Conservation (phyloP, 306 rosid genomes). For the Acacia acuminata region DNA sequence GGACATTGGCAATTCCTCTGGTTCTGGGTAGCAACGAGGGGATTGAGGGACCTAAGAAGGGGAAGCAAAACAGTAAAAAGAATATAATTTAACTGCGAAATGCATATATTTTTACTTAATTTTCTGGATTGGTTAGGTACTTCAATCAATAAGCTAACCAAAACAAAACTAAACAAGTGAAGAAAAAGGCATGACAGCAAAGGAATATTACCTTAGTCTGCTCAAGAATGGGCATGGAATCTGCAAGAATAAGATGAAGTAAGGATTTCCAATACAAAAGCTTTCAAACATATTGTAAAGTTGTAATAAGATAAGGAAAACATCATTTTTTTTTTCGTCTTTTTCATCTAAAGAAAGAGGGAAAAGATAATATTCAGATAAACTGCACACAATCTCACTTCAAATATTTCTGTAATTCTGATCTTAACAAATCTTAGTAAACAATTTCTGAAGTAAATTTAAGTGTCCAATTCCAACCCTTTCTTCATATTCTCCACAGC, state of each 20-base stretch:
- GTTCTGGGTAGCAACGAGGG: conserved; percentile 44
- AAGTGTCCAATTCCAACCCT: not conserved
- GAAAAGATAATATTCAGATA: not conserved
- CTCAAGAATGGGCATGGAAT: conserved; percentile 21
- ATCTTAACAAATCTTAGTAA: no score
- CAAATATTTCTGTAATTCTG: not conserved
- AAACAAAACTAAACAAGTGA: not conserved
- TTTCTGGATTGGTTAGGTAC: not conserved
- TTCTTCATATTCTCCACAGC: not conserved
- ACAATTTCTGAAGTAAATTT: not conserved
- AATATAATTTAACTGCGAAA: not conserved
- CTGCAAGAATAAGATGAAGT: conserved; percentile 33
- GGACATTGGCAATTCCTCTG: conserved; percentile 32
- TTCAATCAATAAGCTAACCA: conserved; percentile 14
- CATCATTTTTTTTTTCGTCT: not conserved
- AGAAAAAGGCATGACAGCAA: not conserved
- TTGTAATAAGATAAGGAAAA: not conserved
- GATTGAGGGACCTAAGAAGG: conserved; percentile 32
- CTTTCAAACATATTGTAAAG: not conserved
- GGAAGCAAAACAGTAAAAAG: not conserved
- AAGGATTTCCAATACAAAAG: not conserved
- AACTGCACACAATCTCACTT: not conserved
- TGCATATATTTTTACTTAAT: not conserved
- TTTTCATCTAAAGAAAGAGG: not conserved
- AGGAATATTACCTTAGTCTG: conserved; percentile 29